These are phyloP conservation scores for Alternaria triticina DNA, from an alignment of 2,329 filamentous ascomycete species.

Conservation along the genomic window DNA sequence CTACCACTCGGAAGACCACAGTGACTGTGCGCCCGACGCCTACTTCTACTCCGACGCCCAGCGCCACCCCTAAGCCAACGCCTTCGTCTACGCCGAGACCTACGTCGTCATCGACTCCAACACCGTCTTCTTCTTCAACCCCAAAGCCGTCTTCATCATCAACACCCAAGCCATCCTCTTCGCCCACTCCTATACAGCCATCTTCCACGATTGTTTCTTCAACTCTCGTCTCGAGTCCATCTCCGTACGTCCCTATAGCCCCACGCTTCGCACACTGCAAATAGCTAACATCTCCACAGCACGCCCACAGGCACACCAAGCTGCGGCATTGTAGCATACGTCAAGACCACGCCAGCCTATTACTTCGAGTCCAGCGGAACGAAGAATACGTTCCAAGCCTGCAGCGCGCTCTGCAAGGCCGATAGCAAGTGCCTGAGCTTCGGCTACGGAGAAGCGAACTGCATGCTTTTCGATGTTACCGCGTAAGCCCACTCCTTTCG, in stretches of 20 bases:
- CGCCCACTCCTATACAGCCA: slow-evolving; percentile 12
- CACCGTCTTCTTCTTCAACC: slow-evolving; percentile 6
- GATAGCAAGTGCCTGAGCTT: slow-evolving; percentile 41
- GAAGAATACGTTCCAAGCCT: slow-evolving; percentile 39
- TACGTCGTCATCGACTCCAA: not conserved
- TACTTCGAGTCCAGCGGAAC: slow-evolving; percentile 44
- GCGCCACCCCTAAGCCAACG: slow-evolving; percentile 14
- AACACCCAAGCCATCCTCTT: slow-evolving; percentile 11
- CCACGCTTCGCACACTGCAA: not conserved
- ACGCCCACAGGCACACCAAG: slow-evolving; percentile 21
- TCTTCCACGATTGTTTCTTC: slow-evolving; percentile 21
- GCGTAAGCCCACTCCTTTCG: slow-evolving; percentile 26
- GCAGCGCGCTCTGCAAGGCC: slow-evolving; percentile 40
- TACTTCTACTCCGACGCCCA: slow-evolving; percentile 9
- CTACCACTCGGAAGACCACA: slow-evolving; percentile 27
- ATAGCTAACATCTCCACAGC: slow-evolving; percentile 15
- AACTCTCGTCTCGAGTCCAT: slow-evolving; percentile 19
- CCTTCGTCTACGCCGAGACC: slow-evolving; percentile 24
- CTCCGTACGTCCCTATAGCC: slow-evolving; percentile 26
- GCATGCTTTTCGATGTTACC: slow-evolving; percentile 40
- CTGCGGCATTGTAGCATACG: slow-evolving; percentile 42
- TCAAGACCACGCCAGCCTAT: slow-evolving; percentile 39
- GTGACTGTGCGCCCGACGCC: slow-evolving; percentile 30
- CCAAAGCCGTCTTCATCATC: slow-evolving; percentile 16
- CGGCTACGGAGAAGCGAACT: slow-evolving; percentile 43